phyloP scores from a whole-genome alignment of 495 filamentous ascomycete species.

The Cercophora scortea region DNA sequence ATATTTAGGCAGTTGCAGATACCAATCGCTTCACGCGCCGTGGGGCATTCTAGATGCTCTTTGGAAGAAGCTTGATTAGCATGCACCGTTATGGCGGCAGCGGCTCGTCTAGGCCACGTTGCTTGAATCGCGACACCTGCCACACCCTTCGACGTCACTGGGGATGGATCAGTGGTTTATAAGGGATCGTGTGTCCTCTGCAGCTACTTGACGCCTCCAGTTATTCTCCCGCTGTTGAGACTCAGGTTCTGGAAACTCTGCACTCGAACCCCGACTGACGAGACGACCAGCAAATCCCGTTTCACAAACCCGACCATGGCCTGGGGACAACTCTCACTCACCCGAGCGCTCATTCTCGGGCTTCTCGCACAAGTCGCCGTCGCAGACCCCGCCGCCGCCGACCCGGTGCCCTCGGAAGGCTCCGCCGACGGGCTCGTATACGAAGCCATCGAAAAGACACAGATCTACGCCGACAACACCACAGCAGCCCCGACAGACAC shows the following conservation, averaged over 20 bases:
- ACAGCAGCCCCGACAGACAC: slow-evolving; percentile 5
- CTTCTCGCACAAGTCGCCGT: slow-evolving; percentile 3
- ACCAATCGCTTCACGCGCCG: slow-evolving; percentile 8
- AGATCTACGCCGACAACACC: slow-evolving; percentile 17
- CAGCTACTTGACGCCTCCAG: neutral
- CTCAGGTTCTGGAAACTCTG: neutral
- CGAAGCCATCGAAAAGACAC: slow-evolving; percentile 18
- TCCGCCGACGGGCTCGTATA: slow-evolving; percentile 17
- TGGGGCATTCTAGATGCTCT: slow-evolving; percentile 1
- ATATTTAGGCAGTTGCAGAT: slow-evolving; percentile 20
- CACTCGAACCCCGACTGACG: no score
- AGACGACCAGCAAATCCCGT: no score
- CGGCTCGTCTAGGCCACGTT: slow-evolving; percentile 20
- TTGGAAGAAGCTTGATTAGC: slow-evolving; percentile 2
- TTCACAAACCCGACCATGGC: slow-evolving; percentile 6
- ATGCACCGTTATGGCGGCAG: neutral
- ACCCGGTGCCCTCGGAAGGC: neutral
- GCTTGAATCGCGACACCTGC: slow-evolving; percentile 7
- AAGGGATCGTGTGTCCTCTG: neutral
- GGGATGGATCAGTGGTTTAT: neutral
- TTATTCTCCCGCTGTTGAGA: neutral
- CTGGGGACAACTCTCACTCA: slow-evolving; percentile 9
- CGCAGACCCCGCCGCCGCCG: slow-evolving; percentile 4
- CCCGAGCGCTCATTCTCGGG: slow-evolving; percentile 11
- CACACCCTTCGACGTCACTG: slow-evolving; percentile 3